Base-by-base conservation (phyloP, 192 early-diverging fungal species). In the Lobosporangium transversale region DNA sequence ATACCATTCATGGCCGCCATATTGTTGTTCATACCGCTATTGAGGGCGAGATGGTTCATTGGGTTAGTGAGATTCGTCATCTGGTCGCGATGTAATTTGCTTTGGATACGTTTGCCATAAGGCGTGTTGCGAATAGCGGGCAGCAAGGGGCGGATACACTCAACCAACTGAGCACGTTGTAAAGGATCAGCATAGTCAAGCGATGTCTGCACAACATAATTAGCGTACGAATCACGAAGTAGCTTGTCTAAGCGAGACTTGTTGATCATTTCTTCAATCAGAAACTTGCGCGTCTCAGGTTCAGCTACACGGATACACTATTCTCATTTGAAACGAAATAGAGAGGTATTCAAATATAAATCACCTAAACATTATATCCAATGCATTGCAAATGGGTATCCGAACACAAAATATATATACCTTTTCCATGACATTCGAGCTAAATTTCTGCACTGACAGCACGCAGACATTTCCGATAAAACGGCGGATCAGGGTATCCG, bases 351-450 rank as follows among this genome's bases (percentile, higher is more conserved):
- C n/a, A n/a, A n/a, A n/a, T n/a, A n/a, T n/a, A n/a, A n/a, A n/a
- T n/a, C n/a, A n/a, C n/a, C n/a, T n/a, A n/a, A n/a, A n/a, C n/a
- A n/a, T n/a, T n/a, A n/a, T n/a, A n/a, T n/a, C n/a, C n/a, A n/a
- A n/a, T n/a, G n/a, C n/a, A n/a, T n/a, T n/a, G n/a, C n/a, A n/a
- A n/a, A n/a, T n/a, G n/a, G n/a, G n/a, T n/a, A n/a, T n/a, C n/a
- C n/a, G n/a, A n/a, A n/a, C n/a, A n/a, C n/a, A n/a, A n/a, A n/a
- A n/a, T n/a, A n/a, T n/a, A 49, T n/a, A 42, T 82, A 90, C 89
- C 89, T 96, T 96, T 79, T 96, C 94, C 75, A 96, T 93, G 35
- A 94, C 94, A 69, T 96, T 96, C 43, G 93, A 94, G 65, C 91
- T 93, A 68, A 94, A 94, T 78, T 96, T 96, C 83, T 96, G 94